Conservation (phyloP, 106 monocot species). For the Phalaenopsis aphrodite region DNA sequence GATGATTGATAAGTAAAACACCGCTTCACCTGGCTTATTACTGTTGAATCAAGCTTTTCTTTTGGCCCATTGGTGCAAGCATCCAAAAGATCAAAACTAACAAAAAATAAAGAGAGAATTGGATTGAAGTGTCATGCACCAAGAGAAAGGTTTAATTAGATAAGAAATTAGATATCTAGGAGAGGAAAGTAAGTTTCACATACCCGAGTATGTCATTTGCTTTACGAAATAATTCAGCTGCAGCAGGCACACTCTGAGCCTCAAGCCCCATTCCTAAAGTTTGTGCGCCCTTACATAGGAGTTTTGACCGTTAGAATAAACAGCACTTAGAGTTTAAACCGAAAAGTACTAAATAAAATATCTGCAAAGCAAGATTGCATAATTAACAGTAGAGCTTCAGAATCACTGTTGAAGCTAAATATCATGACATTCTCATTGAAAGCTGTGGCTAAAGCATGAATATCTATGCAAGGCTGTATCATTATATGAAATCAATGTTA, state of each 20-base stretch:
- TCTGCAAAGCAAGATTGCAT: neutral
- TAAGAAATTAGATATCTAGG: neutral
- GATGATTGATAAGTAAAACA: neutral
- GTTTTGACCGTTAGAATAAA: neutral
- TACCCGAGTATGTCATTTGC: constrained; percentile 95
- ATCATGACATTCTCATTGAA: neutral
- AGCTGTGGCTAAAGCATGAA: neutral
- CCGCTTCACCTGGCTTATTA: constrained; percentile 80
- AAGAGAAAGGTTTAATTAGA: neutral
- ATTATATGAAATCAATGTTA: neutral
- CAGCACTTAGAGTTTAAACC: neutral
- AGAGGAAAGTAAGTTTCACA: neutral
- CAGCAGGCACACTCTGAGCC: constrained; percentile 63
- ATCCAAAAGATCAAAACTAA: constrained; percentile 80
- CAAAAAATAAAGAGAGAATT: constrained; percentile 1
- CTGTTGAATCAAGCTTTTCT: constrained; percentile 92
- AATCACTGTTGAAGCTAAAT: neutral
- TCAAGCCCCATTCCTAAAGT: constrained; percentile 81
- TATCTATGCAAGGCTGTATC: neutral
- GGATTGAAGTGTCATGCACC: neutral
- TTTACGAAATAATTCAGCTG: constrained; percentile 71
- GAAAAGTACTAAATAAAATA: neutral
- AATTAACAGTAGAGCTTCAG: neutral
- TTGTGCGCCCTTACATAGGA: constrained; percentile 68
- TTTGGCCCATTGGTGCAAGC: constrained; percentile 90